Percentiles rank a stretch among this genome's conserved stretches.
These are phyloP conservation scores for Pestalotiopsis sp. DNA, from an alignment of 2,329 filamentous ascomycete species.

Conservation along the genomic window DNA sequence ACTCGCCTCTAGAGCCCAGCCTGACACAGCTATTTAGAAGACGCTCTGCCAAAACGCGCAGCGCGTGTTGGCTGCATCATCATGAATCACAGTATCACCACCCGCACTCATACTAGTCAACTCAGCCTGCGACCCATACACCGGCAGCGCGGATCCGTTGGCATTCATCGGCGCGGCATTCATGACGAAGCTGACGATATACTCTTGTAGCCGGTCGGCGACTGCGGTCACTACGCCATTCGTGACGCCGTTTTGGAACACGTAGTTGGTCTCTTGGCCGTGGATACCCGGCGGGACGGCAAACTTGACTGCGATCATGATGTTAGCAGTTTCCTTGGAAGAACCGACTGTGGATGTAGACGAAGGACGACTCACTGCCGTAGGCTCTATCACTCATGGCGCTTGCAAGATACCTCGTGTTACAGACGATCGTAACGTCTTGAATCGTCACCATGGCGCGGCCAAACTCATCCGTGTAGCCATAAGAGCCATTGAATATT, in stretches of 20 bases:
- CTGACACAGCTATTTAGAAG: background rate
- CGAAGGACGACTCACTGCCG: background rate
- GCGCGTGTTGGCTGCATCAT: background rate
- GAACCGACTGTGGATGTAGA: background rate
- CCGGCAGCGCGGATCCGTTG: background rate
- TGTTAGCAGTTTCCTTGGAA: too few species aligned
- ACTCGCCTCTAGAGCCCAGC: too few species aligned
- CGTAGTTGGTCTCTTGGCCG: background rate
- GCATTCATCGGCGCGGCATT: background rate
- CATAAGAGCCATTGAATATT: background rate
- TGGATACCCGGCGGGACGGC: background rate
- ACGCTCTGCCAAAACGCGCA: background rate
- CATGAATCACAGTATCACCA: background rate
- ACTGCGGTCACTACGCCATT: background rate
- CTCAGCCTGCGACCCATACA: background rate
- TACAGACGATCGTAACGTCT: background rate
- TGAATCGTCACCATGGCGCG: background rate
- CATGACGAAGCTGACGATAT: background rate
- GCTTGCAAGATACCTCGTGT: background rate
- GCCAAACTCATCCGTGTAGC: background rate
- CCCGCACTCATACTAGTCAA: background rate
- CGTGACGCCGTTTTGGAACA: background rate
- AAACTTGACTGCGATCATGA: background rate
- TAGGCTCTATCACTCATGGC: background rate
- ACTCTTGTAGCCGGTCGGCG: background rate